Evolutionary conservation across 2,329 filamentous ascomycete genomes (phyloP), one percentile per base, ranked within the genome.

Genomic region (Nigrospora sphaerica): DNA sequence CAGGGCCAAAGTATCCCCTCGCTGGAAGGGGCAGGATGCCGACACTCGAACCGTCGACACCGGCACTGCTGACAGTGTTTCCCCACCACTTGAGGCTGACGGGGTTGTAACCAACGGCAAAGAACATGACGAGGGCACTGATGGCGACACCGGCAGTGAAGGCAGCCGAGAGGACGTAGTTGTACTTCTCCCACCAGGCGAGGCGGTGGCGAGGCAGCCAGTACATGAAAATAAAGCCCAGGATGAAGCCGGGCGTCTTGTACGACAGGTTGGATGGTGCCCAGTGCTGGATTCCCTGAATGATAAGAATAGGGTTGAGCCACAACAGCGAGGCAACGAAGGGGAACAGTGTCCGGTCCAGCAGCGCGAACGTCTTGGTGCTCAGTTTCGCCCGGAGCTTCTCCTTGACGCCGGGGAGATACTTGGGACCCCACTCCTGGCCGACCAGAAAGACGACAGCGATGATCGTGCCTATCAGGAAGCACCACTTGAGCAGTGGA

Each of bases 171-270:
- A 73, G 55, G 3, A 70, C 63, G 52, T 71, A 73, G 55, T 72
- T 72, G 57, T 73, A 74, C 61, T 72, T 68, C 39, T 67, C 61
- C 67, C 68, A 72, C 67, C 68, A 72, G 1, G 68, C 67, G 16
- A 42, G 16, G n/a, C 42, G 57, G 45, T 64, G 61, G 13, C 64
- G 55, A 1, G 64, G 64, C 2, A 73, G 52, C 57, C 62, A 68
- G 54, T 68, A 68, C 69, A 71, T 70, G 60, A 71, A 71, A 46
- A 71, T 52, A 44, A 62, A 68, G 1, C 60, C 61, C 33, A 72
- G 51, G 14, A 69, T 63, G 48, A 72, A 61, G 19, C 68, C 68
- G 0, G 65, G 65, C 16, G 68, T 71, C 54, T 68, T 68, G 60
- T 70, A 71, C 12, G 65, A 61, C 53, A 71, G 33, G 50, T 71